Base-by-base conservation (phyloP, 345 rosid genomes). In the Sonneratia caseolaris region DNA sequence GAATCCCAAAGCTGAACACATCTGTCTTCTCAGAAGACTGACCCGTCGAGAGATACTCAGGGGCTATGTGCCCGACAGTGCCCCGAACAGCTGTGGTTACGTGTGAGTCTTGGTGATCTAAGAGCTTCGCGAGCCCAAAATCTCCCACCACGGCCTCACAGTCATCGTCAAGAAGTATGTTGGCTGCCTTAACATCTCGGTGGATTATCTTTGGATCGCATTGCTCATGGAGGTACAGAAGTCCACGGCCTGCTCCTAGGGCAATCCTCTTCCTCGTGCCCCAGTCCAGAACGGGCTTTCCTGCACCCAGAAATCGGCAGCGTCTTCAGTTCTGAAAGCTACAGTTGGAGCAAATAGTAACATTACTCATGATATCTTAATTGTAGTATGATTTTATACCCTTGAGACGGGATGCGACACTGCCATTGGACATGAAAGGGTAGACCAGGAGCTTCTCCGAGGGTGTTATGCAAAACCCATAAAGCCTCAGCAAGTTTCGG, bases 121-220 rank as follows among this genome's bases (percentile, higher is more conserved):
- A 82, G 73, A 94, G 89, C 81, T 91, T 95, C 38, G 99, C 99
- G 24, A 95, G 77, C 62, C 99, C 99, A 65, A 95, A 94, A 75
- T 95, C 99, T 13, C 99, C 99, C 0, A 95, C 99, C 61, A 94
- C 97, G n/a, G 99, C 99, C 78, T 91, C 99, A 67, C 86, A 94
- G 11, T 87, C 79, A 61, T 91, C 99, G 76, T 95, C 99, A 16
- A 95, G 90, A 76, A 95, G 80, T 71, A 95, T 87, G 71, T 95
- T 95, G 62, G 99, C 99, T 47, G 99, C 99, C 83, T 95, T 95
- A n/a, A 95, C 99, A 76, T 95, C 99, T 71, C 99, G 84, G 70
- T 95, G 99, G 66, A 95, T 95, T 55, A 95, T 95, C 81, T 95
- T 95, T 5, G 99, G 99, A 80, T 91, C 96, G 62, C 99, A 95